A percentile compares a stretch with the other conserved stretches of the same genome.
These are phyloP conservation scores for Tulasnella sp. DNA, from an alignment of 768 basidiomycete species.

Conservation along the genomic window DNA sequence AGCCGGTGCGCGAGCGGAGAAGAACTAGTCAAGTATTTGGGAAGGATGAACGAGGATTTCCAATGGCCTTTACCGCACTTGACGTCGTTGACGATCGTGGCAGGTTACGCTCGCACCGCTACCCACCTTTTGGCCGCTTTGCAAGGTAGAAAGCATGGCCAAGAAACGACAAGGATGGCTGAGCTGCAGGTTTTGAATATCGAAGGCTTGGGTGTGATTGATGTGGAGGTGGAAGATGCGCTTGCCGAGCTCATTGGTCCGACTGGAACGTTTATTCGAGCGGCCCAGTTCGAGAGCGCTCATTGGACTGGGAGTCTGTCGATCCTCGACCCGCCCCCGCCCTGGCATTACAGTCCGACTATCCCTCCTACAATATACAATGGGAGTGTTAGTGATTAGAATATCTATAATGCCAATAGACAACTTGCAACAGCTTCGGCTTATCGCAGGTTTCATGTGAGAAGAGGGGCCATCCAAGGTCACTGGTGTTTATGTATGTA, in stretches of 20 bases:
- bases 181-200: neutral
- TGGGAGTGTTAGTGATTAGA: too few relatives aligned
- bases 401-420: too few relatives aligned
- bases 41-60: neutral
- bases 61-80: neutral
- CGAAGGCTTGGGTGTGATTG: neutral
- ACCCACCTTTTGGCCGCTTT: neutral
- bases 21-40: neutral
- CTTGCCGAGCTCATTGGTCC: neutral
- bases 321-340: too few relatives aligned
- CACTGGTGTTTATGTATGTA: too few relatives aligned
- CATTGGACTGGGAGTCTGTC: too few relatives aligned
- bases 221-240: neutral
- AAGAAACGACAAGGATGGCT: neutral
- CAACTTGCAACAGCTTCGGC: too few relatives aligned
- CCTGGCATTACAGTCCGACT: too few relatives aligned
- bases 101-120: neutral
- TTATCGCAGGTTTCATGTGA: too few relatives aligned
- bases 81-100: neutral
- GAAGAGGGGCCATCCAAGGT: too few relatives aligned
- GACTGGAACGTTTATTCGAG: neutral
- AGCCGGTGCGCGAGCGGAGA: neutral
- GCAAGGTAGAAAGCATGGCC: neutral
- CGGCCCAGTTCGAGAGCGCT: too few relatives aligned
- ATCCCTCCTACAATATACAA: too few relatives aligned